phyloP scores from a whole-genome alignment of 1,139 yeast genomes.

The Taphrina confusa region DNA sequence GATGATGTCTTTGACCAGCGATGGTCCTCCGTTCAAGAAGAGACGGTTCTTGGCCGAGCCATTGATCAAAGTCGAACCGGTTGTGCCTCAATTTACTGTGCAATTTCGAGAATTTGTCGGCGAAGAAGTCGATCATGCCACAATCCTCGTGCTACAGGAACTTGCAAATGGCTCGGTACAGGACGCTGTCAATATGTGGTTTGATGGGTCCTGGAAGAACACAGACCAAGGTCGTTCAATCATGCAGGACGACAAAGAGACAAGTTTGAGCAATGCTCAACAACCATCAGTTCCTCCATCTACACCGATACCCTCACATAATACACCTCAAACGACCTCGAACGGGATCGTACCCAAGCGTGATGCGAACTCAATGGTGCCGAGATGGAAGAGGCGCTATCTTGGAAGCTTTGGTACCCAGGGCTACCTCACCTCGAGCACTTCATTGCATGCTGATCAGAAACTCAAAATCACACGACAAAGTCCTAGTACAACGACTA shows the following conservation, averaged over 20 bases:
- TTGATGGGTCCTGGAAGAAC: conserved; percentile 30
- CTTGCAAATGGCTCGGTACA: conserved; percentile 44
- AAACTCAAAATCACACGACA: conserved; percentile 51
- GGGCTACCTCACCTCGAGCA: conserved; percentile 74
- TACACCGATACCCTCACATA: no score
- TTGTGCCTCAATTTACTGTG: neutral
- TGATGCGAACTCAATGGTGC: conserved; percentile 37
- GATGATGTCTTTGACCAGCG: conserved; percentile 9
- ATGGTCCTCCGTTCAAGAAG: conserved; percentile 32
- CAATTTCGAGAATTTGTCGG: conserved; percentile 13
- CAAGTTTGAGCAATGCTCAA: neutral
- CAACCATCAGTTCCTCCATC: neutral
- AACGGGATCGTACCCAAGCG: neutral
- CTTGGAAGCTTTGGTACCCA: conserved; percentile 72
- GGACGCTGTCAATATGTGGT: conserved; percentile 43
- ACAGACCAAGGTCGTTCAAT: conserved; percentile 1
- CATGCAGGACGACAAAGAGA: neutral
- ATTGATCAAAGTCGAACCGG: neutral
- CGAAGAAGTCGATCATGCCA: conserved; percentile 6
- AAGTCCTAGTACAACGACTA: conserved; percentile 41
- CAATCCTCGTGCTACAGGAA: neutral
- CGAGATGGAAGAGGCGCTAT: conserved; percentile 47
- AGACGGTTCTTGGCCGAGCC: conserved; percentile 27
- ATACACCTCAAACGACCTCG: neutral
- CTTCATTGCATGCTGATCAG: conserved; percentile 60